A percentile compares a stretch with the other conserved stretches of the same genome.
Evolutionary conservation across 2,329 filamentous ascomycete species (phyloP).

Genomic region (Trichoderma asperellum): DNA sequence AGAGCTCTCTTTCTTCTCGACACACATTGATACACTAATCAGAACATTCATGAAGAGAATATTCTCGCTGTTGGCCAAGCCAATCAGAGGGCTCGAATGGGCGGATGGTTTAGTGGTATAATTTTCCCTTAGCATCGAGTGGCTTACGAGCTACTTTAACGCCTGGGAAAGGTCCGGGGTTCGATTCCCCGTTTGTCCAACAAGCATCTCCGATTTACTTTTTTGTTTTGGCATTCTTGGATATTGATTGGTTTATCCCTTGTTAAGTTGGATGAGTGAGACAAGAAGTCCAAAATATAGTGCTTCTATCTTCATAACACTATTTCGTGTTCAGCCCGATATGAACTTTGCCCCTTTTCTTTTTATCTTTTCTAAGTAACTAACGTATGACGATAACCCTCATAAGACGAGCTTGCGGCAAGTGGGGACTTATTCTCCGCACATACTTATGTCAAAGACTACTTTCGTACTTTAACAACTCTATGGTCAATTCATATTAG

Average conservation of each 20-base stretch:
- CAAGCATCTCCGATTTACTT: not conserved
- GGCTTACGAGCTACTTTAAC: not conserved
- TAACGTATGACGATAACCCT: no score
- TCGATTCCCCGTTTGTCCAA: conserved; percentile 32
- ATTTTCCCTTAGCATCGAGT: conserved; percentile 28
- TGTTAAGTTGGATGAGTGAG: not conserved
- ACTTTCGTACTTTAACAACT: not conserved
- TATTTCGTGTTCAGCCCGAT: not conserved
- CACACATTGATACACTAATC: not conserved
- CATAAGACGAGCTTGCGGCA: no score
- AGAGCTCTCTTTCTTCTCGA: not conserved
- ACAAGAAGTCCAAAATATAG: not conserved
- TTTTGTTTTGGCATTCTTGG: not conserved
- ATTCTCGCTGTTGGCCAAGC: not conserved
- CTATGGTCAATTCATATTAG: not conserved
- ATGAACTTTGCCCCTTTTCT: not conserved
- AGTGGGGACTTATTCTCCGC: not conserved
- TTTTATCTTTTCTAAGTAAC: not conserved
- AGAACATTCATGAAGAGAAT: not conserved
- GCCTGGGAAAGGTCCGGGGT: conserved; percentile 31
- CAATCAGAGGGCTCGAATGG: conserved; percentile 18
- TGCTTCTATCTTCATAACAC: no score
- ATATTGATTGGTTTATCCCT: not conserved
- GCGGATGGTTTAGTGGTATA: conserved; percentile 30
- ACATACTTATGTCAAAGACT: not conserved